Evolutionary conservation across 371 early-diverging fungal species (phyloP).

Genomic region (Mucor piriformis): DNA sequence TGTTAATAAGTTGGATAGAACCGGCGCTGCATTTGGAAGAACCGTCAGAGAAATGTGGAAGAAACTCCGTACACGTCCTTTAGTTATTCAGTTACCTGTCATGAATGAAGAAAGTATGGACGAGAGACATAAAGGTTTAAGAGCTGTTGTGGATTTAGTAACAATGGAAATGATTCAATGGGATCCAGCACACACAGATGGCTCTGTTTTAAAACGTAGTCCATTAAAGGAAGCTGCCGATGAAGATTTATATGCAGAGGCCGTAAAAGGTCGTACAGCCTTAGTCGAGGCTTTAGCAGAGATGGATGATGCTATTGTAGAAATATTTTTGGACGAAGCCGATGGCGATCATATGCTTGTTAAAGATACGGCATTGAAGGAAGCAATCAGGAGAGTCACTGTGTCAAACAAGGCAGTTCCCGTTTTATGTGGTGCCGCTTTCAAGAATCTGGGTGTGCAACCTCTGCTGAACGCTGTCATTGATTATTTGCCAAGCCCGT

Average conservation of each 20-base stretch:
- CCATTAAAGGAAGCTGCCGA: constrained; percentile 34
- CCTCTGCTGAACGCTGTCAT: constrained; percentile 89
- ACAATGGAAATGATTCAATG: constrained; percentile 75
- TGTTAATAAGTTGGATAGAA: constrained; percentile 95
- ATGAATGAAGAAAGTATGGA: constrained; percentile 49
- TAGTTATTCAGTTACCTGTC: constrained; percentile 79
- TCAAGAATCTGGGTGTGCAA: constrained; percentile 90
- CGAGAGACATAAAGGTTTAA: constrained; percentile 34
- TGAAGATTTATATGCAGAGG: constrained; percentile 47
- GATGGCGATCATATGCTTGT: constrained; percentile 72
- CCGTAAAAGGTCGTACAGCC: constrained; percentile 56
- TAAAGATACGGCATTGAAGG: constrained; percentile 58
- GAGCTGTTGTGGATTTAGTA: constrained; percentile 80
- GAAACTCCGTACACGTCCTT: constrained; percentile 68
- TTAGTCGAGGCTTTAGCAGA: constrained; percentile 88
- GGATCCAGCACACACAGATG: constrained; percentile 55
- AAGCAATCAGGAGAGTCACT: constrained; percentile 76
- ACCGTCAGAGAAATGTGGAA: constrained; percentile 67
- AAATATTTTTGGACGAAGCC: constrained; percentile 73
- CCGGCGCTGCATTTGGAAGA: constrained; percentile 73
- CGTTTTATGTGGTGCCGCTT: constrained; percentile 90
- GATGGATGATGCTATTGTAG: constrained; percentile 84
- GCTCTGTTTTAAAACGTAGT: constrained; percentile 41
- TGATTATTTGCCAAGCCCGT: constrained; percentile 87
- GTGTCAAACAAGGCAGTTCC: constrained; percentile 73